Evolutionary conservation across 106 monocot species (phyloP).

Genomic region (Hemerocallis citrina): DNA sequence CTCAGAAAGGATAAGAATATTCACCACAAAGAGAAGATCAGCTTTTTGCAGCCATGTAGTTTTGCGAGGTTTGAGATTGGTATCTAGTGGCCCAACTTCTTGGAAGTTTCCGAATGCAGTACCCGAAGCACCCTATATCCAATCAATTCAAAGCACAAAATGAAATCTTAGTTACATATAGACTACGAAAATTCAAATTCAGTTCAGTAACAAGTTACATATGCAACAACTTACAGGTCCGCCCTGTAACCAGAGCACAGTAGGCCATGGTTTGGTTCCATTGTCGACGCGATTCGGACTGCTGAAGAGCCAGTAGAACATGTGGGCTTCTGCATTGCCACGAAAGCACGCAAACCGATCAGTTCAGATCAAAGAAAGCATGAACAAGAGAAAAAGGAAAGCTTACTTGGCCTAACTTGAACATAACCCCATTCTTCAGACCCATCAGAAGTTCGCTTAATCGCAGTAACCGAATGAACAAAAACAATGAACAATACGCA

Average conservation of each 20-base stretch:
- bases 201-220: too few relatives aligned
- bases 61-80: constrained; percentile 42
- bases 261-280: constrained; percentile 57
- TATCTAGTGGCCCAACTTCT: constrained; percentile 71
- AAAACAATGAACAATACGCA: constrained; percentile 4
- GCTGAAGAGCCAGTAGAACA: constrained; percentile 84
- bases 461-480: constrained; percentile 5
- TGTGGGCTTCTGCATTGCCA: constrained; percentile 55
- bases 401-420: constrained; percentile 60
- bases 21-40: constrained; percentile 74
- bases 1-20: neutral
- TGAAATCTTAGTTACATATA: neutral
- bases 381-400: neutral
- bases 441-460: constrained; percentile 33
- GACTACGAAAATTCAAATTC: neutral
- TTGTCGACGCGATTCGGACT: constrained; percentile 49
- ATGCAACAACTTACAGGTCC: constrained; percentile 42
- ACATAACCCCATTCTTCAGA: constrained; percentile 85
- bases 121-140: too few relatives aligned
- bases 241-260: constrained; percentile 77
- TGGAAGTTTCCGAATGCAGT: constrained; percentile 62
- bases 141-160: constrained; percentile 26
- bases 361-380: neutral
- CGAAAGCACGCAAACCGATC: neutral
- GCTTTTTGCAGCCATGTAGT: constrained; percentile 70